These are phyloP conservation scores for Cladosporium sp. DNA, from an alignment of 2,329 filamentous ascomycete genomes.

Conservation along the genomic window DNA sequence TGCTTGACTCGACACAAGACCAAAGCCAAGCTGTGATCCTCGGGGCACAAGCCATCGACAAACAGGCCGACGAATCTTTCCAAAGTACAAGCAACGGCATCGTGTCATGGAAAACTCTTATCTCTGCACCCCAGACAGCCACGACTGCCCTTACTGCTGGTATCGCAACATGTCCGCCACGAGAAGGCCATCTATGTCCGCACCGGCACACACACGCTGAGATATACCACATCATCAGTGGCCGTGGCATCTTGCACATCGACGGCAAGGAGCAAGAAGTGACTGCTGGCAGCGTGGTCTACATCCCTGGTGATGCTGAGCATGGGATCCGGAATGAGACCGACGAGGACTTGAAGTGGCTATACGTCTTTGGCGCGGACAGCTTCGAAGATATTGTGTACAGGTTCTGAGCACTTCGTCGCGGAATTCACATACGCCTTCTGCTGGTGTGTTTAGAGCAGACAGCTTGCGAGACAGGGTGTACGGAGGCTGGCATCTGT, in stretches of 20 bases:
- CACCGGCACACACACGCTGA: conserved; percentile 43
- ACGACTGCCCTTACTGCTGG: conserved; percentile 37
- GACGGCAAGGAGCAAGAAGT: conserved; percentile 35
- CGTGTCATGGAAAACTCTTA: conserved; percentile 39
- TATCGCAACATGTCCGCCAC: conserved; percentile 33
- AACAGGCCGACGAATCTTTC: neutral
- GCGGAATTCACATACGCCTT: too few relatives aligned
- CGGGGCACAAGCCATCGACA: neutral
- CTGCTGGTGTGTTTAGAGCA: too few relatives aligned
- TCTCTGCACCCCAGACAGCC: conserved; percentile 33
- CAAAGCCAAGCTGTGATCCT: neutral
- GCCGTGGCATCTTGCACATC: conserved; percentile 35
- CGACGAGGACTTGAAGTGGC: neutral
- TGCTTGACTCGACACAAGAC: neutral
- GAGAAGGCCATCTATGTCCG: conserved; percentile 32
- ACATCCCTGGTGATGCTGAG: conserved; percentile 41
- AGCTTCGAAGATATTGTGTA: neutral
- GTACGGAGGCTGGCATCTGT: too few relatives aligned
- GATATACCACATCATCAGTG: conserved; percentile 40
- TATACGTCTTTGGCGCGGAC: neutral
- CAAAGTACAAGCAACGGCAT: conserved; percentile 17
- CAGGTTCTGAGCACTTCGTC: neutral
- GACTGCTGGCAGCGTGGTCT: conserved; percentile 34
- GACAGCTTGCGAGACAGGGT: too few relatives aligned
- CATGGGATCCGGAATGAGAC: conserved; percentile 32